phyloP scores from a whole-genome alignment of 2,329 filamentous ascomycete species.

The Lasiodiplodia citricola region DNA sequence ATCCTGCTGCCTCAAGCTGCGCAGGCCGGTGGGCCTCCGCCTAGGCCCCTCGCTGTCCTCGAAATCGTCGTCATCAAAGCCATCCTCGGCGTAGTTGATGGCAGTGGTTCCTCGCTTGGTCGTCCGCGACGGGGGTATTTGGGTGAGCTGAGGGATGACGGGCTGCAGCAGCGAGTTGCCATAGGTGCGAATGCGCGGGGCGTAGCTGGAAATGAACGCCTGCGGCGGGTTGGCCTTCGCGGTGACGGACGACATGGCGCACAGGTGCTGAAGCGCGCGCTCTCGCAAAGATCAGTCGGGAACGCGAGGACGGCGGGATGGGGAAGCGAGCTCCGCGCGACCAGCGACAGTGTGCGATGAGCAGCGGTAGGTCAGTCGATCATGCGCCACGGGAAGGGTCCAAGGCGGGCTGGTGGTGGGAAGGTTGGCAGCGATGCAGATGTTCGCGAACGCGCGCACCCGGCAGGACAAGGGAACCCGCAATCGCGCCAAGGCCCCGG shows the following conservation, averaged over 20 bases:
- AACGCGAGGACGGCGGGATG: slow-evolving; percentile 9
- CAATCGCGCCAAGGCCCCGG: slow-evolving; percentile 12
- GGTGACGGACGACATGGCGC: slow-evolving; percentile 46
- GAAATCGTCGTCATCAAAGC: slow-evolving; percentile 83
- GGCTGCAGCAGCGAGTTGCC: slow-evolving; percentile 91
- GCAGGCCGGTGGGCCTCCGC: slow-evolving; percentile 75
- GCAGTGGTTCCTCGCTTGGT: slow-evolving; percentile 96
- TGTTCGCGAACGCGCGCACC: slow-evolving; percentile 23
- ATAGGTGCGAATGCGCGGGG: slow-evolving; percentile 86
- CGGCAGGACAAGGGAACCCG: slow-evolving; percentile 10
- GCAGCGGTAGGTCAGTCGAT: background rate
- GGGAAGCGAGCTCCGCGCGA: slow-evolving; percentile 1
- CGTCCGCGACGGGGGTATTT: slow-evolving; percentile 75
- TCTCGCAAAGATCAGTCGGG: slow-evolving; percentile 6
- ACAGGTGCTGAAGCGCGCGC: slow-evolving; percentile 19
- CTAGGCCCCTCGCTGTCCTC: slow-evolving; percentile 72
- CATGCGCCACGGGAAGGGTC: slow-evolving; percentile 1
- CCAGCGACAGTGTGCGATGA: background rate
- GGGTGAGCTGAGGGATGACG: slow-evolving; percentile 72
- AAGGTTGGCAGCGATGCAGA: slow-evolving; percentile 17
- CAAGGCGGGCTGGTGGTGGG: background rate
- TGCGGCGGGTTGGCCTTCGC: slow-evolving; percentile 66
- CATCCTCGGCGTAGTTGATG: slow-evolving; percentile 98
- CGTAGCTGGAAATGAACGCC: slow-evolving; percentile 89
- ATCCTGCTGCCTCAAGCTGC: slow-evolving; percentile 76